A percentile compares a stretch with the other conserved stretches of the same genome.
phyloP scores from a whole-genome alignment of 2,329 filamentous ascomycete genomes.

The Fusarium staphyleae region DNA sequence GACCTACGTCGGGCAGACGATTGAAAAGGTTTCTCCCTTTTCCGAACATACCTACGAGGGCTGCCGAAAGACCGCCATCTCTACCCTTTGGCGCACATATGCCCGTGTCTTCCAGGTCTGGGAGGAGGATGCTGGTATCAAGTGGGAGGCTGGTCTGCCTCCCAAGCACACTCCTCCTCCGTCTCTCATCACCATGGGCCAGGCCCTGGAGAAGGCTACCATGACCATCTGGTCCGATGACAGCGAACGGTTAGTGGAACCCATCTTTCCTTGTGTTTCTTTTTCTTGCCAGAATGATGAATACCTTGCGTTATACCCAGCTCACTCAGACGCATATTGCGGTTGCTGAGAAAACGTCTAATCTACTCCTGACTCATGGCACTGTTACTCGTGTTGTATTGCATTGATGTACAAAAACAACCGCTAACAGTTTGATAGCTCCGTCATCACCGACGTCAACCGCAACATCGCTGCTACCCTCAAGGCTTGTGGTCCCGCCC shows the following conservation, averaged over 20 bases:
- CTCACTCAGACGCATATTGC: slow-evolving; percentile 96
- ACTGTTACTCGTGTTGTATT: slow-evolving; percentile 39
- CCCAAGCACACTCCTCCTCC: slow-evolving; percentile 79
- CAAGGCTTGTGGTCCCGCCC: slow-evolving; percentile 87
- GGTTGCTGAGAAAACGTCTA: slow-evolving; percentile 84
- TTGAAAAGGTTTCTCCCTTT: slow-evolving; percentile 81
- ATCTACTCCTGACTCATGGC: slow-evolving; percentile 50
- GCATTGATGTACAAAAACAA: slow-evolving; percentile 22
- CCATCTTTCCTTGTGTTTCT: slow-evolving; percentile 29
- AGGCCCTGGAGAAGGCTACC: slow-evolving; percentile 84
- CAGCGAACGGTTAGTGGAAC: slow-evolving; percentile 81
- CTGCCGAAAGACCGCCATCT: slow-evolving; percentile 88
- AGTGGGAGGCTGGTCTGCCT: slow-evolving; percentile 90
- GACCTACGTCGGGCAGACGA: slow-evolving; percentile 86
- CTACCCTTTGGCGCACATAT: slow-evolving; percentile 92
- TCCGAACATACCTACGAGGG: slow-evolving; percentile 92
- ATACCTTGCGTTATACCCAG: slow-evolving; percentile 92
- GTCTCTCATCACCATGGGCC: slow-evolving; percentile 83
- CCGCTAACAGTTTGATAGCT: slow-evolving; percentile 64
- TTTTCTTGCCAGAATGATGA: slow-evolving; percentile 73
- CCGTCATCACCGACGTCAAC: slow-evolving; percentile 93
- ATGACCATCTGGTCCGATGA: slow-evolving; percentile 88
- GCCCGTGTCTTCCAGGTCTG: slow-evolving; percentile 88
- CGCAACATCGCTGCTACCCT: slow-evolving; percentile 89
- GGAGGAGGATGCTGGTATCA: slow-evolving; percentile 75